phyloP scores from a whole-genome alignment of 1,284 basidiomycete species.

The Chalciporus sp. region DNA sequence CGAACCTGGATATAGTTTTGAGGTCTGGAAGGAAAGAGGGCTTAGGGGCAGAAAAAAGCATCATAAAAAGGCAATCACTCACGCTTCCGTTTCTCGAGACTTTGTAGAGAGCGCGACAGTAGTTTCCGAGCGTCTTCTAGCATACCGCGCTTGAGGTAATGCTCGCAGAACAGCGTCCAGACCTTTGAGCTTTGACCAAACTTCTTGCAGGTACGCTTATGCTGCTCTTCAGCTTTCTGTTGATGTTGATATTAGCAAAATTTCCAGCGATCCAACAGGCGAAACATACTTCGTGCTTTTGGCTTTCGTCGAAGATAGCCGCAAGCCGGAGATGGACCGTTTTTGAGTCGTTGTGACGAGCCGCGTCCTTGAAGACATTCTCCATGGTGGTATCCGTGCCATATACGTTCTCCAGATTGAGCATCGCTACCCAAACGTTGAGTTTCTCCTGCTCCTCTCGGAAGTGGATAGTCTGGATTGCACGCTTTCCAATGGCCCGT shows the following conservation, averaged over 20 bases:
- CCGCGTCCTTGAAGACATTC: constrained; percentile 86
- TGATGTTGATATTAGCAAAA: constrained; percentile 4
- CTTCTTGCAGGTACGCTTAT: constrained; percentile 86
- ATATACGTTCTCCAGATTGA: constrained; percentile 95
- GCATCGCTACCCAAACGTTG: constrained; percentile 96
- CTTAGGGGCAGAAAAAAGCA: constrained; percentile 1
- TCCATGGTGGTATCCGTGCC: constrained; percentile 85
- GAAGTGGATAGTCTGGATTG: constrained; percentile 88
- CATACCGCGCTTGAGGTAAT: constrained; percentile 72
- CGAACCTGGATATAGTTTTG: constrained; percentile 93
- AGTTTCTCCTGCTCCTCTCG: constrained; percentile 96
- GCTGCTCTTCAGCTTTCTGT: constrained; percentile 87
- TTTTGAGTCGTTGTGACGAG: constrained; percentile 89
- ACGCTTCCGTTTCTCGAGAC: constrained; percentile 96
- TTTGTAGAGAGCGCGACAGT: constrained; percentile 88
- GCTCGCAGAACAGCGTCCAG: constrained; percentile 89
- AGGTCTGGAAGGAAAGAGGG: constrained; percentile 60
- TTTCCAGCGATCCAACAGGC: background rate
- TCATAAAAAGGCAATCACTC: constrained; percentile 35
- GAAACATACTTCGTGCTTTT: constrained; percentile 72
- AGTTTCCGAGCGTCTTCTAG: constrained; percentile 84
- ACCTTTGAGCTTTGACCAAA: constrained; percentile 90
- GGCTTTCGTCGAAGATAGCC: constrained; percentile 81
- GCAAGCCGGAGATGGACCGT: constrained; percentile 86
- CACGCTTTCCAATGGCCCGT: constrained; percentile 83